Base-by-base conservation (phyloP, 208 protist genomes). In the Jaenimonas drosophilae region DNA sequence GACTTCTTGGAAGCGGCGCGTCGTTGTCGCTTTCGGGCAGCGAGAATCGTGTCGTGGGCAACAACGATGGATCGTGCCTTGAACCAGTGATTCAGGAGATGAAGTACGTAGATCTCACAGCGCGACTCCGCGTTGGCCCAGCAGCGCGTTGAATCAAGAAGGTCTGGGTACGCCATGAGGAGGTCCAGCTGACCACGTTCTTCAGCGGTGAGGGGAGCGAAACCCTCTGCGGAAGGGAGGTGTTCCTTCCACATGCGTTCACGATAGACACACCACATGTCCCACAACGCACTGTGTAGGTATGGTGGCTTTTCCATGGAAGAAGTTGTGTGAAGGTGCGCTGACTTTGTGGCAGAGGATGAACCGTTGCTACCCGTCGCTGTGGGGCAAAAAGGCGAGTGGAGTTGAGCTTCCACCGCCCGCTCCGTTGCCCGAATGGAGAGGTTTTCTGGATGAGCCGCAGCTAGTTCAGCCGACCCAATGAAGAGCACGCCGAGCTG, bases 31-130 rank as follows among this genome's bases (percentile, higher is more conserved):
- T 34, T 17, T 20, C 33, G 7, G 11, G 14, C 30, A 16, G 29
- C 54, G n/a, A 91, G 59, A 32, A 91, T 49, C 29, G 64, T 42
- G 29, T 92, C 78, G 45, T 92, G 75, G 12, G 78, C 78, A 1
- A 82, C 41, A 19, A 88, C 62, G 0, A 92, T 76, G 0, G 78
- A 50, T 5, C 73, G 69, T 14, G 79, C 73, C 59, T 92, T 92
- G 45, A 83, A 88, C 79, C 83, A 92, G 68, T 92, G 83, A 38
- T 92, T 92, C 16, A 92, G 50, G 19, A 77, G 16, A 44, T 92
- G 83, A 4, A 92, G 53, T 3, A 64, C 37, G 40, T 66, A 80
- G 6, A 92, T 71, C 58, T 88, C 76, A 4, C 78, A 63, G 3
- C 76, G 64, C 36, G 76, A 66, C 34, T 70, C 66, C 25, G 63